phyloP scores from a whole-genome alignment of 2,329 filamentous ascomycete species.

The Decorospora gaudefroyi region DNA sequence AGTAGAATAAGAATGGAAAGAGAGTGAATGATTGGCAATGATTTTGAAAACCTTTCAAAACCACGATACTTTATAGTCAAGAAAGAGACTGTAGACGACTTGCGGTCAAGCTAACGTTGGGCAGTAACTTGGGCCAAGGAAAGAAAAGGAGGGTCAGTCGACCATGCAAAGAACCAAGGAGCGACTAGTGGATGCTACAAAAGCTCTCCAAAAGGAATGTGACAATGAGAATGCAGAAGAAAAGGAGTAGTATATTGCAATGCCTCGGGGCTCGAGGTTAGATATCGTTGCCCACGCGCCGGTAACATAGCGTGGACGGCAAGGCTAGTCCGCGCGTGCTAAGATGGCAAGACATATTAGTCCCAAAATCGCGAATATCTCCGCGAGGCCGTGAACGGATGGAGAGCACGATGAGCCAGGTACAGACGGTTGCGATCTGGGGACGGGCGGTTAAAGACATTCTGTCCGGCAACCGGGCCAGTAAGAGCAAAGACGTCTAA shows the following conservation, averaged over 20 bases:
- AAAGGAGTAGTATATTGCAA: conserved; percentile 14
- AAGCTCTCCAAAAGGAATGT: conserved; percentile 29
- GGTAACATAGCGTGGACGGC: conserved; percentile 1
- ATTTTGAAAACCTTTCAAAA: background rate
- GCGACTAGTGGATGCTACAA: conserved; percentile 33
- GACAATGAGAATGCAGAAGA: conserved; percentile 25
- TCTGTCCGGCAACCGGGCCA: conserved; percentile 27
- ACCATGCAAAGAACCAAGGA: conserved; percentile 17
- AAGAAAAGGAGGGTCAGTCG: conserved; percentile 10
- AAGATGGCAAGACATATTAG: conserved; percentile 28
- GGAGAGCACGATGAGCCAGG: conserved; percentile 27
- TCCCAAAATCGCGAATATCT: conserved; percentile 13
- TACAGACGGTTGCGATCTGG: conserved; percentile 26
- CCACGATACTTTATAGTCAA: conserved; percentile 3
- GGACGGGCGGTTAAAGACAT: conserved; percentile 31
- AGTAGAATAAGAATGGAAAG: background rate
- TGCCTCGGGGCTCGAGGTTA: conserved; percentile 10
- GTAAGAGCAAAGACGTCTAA: conserved; percentile 16
- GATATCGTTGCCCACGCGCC: conserved; percentile 24
- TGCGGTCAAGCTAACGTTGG: background rate
- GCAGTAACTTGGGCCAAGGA: conserved; percentile 3
- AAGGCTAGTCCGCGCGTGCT: conserved; percentile 19
- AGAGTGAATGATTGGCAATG: background rate
- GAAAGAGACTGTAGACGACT: background rate
- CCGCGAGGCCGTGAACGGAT: conserved; percentile 16